Conservation (phyloP, 257 asterid species). For the Linaria vulgaris region DNA sequence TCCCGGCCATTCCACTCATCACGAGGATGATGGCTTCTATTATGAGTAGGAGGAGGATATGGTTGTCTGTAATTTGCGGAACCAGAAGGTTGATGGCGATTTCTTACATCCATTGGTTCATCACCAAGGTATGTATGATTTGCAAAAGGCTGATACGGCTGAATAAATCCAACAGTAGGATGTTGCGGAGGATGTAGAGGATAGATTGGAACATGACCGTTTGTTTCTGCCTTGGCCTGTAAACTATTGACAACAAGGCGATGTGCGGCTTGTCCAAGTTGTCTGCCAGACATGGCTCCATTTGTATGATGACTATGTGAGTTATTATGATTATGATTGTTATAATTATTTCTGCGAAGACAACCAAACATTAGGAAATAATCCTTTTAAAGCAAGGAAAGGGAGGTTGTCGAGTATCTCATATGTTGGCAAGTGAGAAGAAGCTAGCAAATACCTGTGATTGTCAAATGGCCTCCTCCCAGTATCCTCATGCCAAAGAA, state of each 20-base stretch:
- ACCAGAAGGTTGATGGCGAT: slow-evolving; percentile 42
- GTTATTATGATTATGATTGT: slow-evolving; percentile 33
- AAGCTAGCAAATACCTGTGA: slow-evolving; percentile 39
- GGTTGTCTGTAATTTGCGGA: slow-evolving; percentile 43
- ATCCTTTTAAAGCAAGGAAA: not conserved
- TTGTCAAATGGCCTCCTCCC: slow-evolving; percentile 83
- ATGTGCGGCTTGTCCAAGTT: slow-evolving; percentile 89
- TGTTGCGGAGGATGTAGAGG: slow-evolving; percentile 34
- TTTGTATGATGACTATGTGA: slow-evolving; percentile 25
- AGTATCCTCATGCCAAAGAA: slow-evolving; percentile 91
- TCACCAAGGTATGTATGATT: slow-evolving; percentile 39
- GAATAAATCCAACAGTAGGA: slow-evolving; percentile 37
- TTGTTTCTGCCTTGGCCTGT: slow-evolving; percentile 43
- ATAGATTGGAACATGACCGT: slow-evolving; percentile 34
- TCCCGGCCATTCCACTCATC: slow-evolving; percentile 35
- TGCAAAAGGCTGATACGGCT: slow-evolving; percentile 31
- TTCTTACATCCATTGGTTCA: slow-evolving; percentile 29
- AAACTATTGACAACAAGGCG: slow-evolving; percentile 80
- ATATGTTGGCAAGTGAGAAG: not conserved
- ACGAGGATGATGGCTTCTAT: slow-evolving; percentile 39
- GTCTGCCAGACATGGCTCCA: slow-evolving; percentile 70
- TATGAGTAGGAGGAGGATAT: slow-evolving; percentile 39
- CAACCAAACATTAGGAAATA: slow-evolving; percentile 3
- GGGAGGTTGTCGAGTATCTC: slow-evolving; percentile 12
- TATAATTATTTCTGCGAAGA: slow-evolving; percentile 44